Evolutionary conservation across 371 early-diverging fungal genomes (phyloP).

Genomic region (Apophysomyces variabilis): DNA sequence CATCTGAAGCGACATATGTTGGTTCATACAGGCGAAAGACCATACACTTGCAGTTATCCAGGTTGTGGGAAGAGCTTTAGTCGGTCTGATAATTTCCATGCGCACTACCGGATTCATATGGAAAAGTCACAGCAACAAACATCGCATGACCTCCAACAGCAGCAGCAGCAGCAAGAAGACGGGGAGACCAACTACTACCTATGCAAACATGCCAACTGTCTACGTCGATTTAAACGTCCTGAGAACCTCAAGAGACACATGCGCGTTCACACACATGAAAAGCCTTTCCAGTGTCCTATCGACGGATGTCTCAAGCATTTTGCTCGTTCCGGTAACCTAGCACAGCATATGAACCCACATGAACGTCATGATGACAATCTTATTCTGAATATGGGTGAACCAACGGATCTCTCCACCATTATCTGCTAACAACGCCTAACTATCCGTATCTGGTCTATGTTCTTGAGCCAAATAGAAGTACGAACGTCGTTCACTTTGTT

Average conservation of each 20-base stretch:
- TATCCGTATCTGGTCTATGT: too few species aligned
- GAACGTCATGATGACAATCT: slow-evolving; percentile 27
- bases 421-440: too few species aligned
- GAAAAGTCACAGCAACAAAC: slow-evolving; percentile 18
- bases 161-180: not conserved
- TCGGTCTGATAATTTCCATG: slow-evolving; percentile 67
- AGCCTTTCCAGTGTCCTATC: slow-evolving; percentile 67
- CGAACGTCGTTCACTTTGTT: too few species aligned
- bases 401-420: not conserved
- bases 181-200: not conserved
- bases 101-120: slow-evolving; percentile 47
- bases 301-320: slow-evolving; percentile 77
- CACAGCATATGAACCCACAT: slow-evolving; percentile 61
- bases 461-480: too few species aligned
- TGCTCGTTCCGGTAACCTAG: slow-evolving; percentile 73
- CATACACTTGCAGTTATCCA: slow-evolving; percentile 59
- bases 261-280: slow-evolving; percentile 79
- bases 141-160: not conserved
- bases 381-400: not conserved
- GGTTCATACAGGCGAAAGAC: slow-evolving; percentile 59
- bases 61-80: slow-evolving; percentile 68
- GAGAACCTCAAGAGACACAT: slow-evolving; percentile 88
- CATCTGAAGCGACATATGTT: slow-evolving; percentile 78
- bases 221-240: slow-evolving; percentile 68
- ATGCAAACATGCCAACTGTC: slow-evolving; percentile 29